Percentiles rank a stretch among this genome's conserved stretches.
Conservation (phyloP, 371 early-diverging fungal genomes). For the Lichtheimia ornata region DNA sequence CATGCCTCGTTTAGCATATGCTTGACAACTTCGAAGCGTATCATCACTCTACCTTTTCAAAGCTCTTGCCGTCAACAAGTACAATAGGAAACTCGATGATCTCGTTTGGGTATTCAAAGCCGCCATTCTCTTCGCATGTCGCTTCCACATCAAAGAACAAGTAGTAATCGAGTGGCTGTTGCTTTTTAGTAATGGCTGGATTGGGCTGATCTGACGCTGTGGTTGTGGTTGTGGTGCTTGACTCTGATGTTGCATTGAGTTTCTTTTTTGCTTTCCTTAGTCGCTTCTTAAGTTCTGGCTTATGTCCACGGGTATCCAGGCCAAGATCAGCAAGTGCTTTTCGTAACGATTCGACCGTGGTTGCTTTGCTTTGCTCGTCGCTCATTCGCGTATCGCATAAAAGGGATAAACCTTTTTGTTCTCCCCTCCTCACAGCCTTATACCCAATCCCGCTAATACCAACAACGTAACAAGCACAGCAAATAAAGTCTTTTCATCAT, state of each 20-base stretch:
- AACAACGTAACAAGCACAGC: too few relatives aligned
- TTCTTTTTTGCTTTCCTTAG: slow-evolving; percentile 51
- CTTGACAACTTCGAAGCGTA: neutral
- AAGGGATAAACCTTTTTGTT: too few relatives aligned
- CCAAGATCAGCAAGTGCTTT: slow-evolving; percentile 45
- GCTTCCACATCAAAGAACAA: slow-evolving; percentile 84
- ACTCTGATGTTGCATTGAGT: slow-evolving; percentile 7
- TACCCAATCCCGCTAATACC: too few relatives aligned
- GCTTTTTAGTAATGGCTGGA: neutral
- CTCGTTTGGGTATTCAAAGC: slow-evolving; percentile 68
- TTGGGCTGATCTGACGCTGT: neutral
- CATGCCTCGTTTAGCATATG: neutral
- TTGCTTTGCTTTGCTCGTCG: neutral
- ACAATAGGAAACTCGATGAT: slow-evolving; percentile 88
- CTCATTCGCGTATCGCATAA: too few relatives aligned
- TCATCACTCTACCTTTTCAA: slow-evolving; percentile 53
- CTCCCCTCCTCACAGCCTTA: too few relatives aligned
- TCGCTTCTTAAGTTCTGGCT: slow-evolving; percentile 51
- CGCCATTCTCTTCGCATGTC: slow-evolving; percentile 68
- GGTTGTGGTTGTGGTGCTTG: neutral
- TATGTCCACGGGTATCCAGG: slow-evolving; percentile 52
- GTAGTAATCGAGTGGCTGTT: slow-evolving; percentile 57
- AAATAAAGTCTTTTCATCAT: too few relatives aligned
- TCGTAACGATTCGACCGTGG: slow-evolving; percentile 52
- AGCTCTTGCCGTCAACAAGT: slow-evolving; percentile 59